These are phyloP conservation scores for Emmonsiellopsis sp. DNA, from an alignment of 2,329 filamentous ascomycete genomes.

Conservation along the genomic window DNA sequence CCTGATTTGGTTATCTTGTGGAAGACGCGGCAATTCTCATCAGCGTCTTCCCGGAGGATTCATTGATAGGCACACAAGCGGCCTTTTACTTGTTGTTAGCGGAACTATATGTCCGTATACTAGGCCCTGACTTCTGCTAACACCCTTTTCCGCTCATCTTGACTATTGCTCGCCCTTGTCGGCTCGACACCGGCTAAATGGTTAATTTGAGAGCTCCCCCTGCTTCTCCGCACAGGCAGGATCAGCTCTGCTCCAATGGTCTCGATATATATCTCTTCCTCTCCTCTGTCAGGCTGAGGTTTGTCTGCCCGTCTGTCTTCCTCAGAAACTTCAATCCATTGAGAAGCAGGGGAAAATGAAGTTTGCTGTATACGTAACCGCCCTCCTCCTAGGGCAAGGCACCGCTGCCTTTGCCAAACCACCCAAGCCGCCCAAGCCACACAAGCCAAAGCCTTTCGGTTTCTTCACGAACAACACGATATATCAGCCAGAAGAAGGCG, in stretches of 20 bases:
- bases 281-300: background rate
- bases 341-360: background rate
- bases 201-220: background rate
- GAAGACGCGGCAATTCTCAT: too few relatives aligned
- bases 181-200: background rate
- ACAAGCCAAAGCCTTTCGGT: background rate
- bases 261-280: background rate
- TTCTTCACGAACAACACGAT: slow-evolving; percentile 1
- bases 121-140: too few relatives aligned
- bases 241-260: background rate
- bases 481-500: background rate
- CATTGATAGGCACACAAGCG: too few relatives aligned
- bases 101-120: too few relatives aligned
- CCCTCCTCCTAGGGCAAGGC: background rate
- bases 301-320: background rate
- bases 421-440: background rate
- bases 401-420: background rate
- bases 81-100: too few relatives aligned
- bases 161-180: too few relatives aligned
- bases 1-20: too few relatives aligned
- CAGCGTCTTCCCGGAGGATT: too few relatives aligned
- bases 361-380: background rate
- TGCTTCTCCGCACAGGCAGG: background rate
- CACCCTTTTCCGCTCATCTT: too few relatives aligned
- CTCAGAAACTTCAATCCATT: background rate